These are phyloP conservation scores for Rhazya stricta DNA, from an alignment of 257 asterid species.

Conservation along the genomic window DNA sequence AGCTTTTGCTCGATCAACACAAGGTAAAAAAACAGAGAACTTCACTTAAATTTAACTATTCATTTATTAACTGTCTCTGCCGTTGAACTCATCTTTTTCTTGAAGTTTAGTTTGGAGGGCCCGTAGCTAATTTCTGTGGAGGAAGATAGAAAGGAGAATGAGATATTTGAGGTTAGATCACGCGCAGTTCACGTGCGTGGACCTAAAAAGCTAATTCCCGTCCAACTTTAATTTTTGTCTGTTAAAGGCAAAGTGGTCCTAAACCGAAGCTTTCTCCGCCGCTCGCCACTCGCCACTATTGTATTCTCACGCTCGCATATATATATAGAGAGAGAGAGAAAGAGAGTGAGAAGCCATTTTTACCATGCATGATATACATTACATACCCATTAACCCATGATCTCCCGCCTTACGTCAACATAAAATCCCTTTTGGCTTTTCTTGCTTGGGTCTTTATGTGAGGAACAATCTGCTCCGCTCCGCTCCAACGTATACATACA, in stretches of 20 bases:
- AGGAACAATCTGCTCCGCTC: not conserved
- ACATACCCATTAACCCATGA: not conserved
- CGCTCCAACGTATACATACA: no score
- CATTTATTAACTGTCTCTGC: no score
- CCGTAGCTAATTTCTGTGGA: no score
- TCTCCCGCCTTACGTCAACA: slow-evolving; percentile 24
- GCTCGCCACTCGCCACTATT: slow-evolving; percentile 26
- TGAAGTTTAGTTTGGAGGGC: no score
- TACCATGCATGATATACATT: not conserved
- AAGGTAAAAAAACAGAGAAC: no score
- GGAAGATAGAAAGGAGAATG: not conserved
- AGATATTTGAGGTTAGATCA: slow-evolving; percentile 28
- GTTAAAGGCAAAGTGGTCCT: slow-evolving; percentile 49
- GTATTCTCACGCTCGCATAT: not conserved
- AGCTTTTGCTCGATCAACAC: no score
- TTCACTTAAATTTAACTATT: no score
- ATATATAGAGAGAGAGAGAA: no score
- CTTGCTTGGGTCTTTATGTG: slow-evolving; percentile 8
- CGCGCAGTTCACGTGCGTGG: slow-evolving; percentile 60
- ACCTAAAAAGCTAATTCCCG: slow-evolving; percentile 24
- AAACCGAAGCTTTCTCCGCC: slow-evolving; percentile 30
- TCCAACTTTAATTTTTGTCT: slow-evolving; percentile 43
- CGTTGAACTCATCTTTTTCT: no score
- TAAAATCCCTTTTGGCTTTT: slow-evolving; percentile 12
- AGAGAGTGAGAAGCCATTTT: no score